Evolutionary conservation across 139 green algal genomes (phyloP).

Genomic region (Chlorella sp.): DNA sequence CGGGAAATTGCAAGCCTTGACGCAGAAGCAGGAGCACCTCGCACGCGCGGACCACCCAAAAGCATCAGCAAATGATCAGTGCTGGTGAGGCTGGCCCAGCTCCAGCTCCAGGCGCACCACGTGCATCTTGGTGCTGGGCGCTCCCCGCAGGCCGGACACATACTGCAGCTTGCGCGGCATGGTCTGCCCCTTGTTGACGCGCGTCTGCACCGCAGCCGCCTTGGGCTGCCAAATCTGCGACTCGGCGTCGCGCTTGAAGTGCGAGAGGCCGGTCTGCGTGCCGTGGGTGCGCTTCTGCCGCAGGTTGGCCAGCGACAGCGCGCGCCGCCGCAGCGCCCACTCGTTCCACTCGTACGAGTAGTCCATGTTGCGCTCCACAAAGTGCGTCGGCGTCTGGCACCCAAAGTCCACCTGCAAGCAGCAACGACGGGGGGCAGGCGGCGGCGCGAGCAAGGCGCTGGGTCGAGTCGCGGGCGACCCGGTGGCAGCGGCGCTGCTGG

Average conservation of each 20-base stretch:
- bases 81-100: conserved; percentile 65
- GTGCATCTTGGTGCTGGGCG: conserved; percentile 48
- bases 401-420: conserved; percentile 52
- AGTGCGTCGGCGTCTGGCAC: conserved; percentile 65
- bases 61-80: conserved; percentile 8
- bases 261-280: conserved; percentile 48
- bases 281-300: conserved; percentile 53
- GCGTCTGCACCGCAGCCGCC: conserved; percentile 37
- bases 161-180: conserved; percentile 68
- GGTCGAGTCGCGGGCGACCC: too few species aligned
- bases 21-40: too few species aligned
- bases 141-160: conserved; percentile 52
- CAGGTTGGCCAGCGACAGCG: conserved; percentile 61
- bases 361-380: conserved; percentile 60
- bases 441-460: too few species aligned
- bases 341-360: conserved; percentile 68
- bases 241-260: conserved; percentile 60
- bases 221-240: conserved; percentile 56
- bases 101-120: conserved; percentile 64
- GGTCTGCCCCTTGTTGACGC: conserved; percentile 48
- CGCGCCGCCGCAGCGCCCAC: conserved; percentile 61
- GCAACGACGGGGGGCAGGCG: too few species aligned
- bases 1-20: too few species aligned
- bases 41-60: too few species aligned
- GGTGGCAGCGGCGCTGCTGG: too few species aligned